These are phyloP conservation scores for Mollisia scopiformis DNA, from an alignment of 2,329 filamentous ascomycete genomes.

Conservation along the genomic window DNA sequence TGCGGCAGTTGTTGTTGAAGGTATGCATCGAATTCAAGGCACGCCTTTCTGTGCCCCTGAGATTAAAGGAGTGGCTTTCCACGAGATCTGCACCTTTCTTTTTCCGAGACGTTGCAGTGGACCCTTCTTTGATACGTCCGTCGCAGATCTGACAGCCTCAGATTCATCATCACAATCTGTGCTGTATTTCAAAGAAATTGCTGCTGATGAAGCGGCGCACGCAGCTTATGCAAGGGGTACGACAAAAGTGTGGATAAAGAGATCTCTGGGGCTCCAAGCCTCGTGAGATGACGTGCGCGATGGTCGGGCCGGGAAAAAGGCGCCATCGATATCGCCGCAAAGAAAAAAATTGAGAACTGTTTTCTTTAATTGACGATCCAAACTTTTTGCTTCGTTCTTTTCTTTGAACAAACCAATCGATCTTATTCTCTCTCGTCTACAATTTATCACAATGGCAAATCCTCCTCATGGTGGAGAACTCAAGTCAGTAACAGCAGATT, in stretches of 20 bases:
- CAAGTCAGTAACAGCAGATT: conserved; percentile 58
- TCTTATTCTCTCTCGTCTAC: neutral
- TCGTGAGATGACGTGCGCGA: neutral
- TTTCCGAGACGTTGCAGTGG: neutral
- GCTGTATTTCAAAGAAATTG: neutral
- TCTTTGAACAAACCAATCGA: too few relatives aligned
- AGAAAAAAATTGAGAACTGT: neutral
- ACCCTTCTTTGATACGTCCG: neutral
- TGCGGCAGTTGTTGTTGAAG: too few relatives aligned
- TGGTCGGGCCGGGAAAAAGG: neutral
- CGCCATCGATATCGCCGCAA: neutral
- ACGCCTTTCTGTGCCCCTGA: neutral
- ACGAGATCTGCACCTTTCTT: neutral
- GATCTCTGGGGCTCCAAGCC: neutral
- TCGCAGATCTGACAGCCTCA: neutral
- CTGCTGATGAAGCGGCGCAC: neutral
- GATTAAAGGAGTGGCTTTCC: neutral
- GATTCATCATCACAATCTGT: neutral
- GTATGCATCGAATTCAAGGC: too few relatives aligned
- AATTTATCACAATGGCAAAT: conserved; percentile 57
- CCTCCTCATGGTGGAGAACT: conserved; percentile 88
- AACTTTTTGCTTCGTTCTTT: neutral
- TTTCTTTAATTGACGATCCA: neutral
- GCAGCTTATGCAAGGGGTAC: neutral
- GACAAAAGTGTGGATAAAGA: neutral